phyloP scores from a whole-genome alignment of 352 stramenopile species.

The Hyphochytrium catenoides region DNA sequence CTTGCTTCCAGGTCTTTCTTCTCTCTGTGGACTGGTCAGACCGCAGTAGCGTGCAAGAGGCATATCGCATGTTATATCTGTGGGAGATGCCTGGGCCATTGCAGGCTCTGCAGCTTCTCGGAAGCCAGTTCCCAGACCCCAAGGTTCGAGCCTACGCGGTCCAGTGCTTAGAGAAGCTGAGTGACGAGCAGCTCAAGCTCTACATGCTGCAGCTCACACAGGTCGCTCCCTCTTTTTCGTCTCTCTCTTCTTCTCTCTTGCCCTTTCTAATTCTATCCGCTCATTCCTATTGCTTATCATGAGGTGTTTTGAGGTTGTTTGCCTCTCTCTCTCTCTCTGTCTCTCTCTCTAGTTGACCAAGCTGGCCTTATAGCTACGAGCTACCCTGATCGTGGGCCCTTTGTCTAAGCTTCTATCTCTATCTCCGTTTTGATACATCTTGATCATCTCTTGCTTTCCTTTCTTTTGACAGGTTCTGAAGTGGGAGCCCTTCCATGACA shows the following conservation, averaged over 20 bases:
- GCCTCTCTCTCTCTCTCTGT: no score
- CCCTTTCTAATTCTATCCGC: no score
- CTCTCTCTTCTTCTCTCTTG: no score
- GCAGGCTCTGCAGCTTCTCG: conserved; percentile 56
- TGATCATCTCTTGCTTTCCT: no score
- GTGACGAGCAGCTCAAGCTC: conserved; percentile 55
- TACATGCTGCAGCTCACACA: conserved; percentile 16
- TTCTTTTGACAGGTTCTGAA: conserved; percentile 20
- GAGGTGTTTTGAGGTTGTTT: no score
- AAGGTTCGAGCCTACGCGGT: conserved; percentile 77
- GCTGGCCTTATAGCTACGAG: no score
- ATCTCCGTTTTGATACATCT: no score
- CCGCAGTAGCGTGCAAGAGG: conserved; percentile 39
- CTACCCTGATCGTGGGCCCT: no score
- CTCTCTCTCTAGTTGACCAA: no score
- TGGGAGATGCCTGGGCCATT: conserved; percentile 28
- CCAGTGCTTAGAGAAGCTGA: conserved; percentile 51
- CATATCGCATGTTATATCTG: conserved; percentile 36
- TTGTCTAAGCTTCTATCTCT: no score
- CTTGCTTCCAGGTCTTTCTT: conserved; percentile 59
- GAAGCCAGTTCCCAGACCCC: conserved; percentile 51
- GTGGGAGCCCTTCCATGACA: conserved; percentile 23
- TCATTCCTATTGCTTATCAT: no score
- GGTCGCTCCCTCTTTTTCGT: no score
- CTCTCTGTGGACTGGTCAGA: conserved; percentile 56